Evolutionary conservation across 257 asterid species (phyloP).

Genomic region (Solanum sitiens): DNA sequence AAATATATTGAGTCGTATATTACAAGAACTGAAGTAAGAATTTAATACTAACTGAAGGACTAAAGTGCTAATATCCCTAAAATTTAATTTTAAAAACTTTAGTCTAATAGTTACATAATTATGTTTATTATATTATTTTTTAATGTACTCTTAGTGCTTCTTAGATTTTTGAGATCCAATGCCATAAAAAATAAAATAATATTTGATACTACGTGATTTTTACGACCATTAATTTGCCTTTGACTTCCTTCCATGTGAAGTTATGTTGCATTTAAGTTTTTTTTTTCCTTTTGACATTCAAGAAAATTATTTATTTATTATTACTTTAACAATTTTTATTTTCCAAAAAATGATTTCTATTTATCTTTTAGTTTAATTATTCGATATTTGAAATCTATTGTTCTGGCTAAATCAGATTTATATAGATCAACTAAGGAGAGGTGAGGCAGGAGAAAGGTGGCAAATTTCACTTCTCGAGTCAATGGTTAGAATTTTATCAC

Average conservation of each 20-base stretch:
- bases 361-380: not conserved
- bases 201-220: not conserved
- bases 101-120: not conserved
- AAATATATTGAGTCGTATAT: not conserved
- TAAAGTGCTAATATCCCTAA: not conserved
- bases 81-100: not conserved
- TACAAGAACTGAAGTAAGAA: not conserved
- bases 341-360: not conserved
- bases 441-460: not conserved
- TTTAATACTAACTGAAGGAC: not conserved
- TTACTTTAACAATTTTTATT: not conserved
- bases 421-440: not conserved
- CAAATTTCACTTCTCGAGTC: not conserved
- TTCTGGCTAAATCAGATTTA: not conserved
- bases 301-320: not conserved
- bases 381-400: not conserved
- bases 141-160: not conserved
- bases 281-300: not conserved
- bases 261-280: not conserved
- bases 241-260: not conserved
- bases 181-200: not conserved
- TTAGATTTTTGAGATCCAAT: slow-evolving; percentile 1
- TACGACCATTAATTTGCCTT: not conserved
- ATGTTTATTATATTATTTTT: not conserved
- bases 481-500: not conserved